Base-by-base conservation (phyloP, 202 grass and related monocot genomes). In the Schoenoplectus triqueter region DNA sequence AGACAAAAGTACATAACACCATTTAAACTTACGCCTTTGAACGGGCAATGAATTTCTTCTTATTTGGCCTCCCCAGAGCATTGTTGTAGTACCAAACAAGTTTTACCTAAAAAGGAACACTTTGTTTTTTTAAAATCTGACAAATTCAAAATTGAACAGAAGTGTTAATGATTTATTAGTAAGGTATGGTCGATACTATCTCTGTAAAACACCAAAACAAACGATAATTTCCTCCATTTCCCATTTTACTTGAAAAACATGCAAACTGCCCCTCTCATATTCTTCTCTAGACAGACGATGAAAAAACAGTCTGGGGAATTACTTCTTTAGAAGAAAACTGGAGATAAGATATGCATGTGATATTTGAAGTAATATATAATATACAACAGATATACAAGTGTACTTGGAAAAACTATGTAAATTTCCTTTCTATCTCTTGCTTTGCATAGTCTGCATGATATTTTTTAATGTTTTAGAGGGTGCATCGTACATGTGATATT, bases 61-160 rank as follows among this genome's bases (percentile, higher is more conserved):
- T 99, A 65, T 94, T 87, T 78, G 93, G 91, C 81, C 93, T 94
- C 70, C 96, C 96, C 86, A 99, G 61, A 83, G 96, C 96, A 69
- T 99, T 99, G 84, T 99, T 95, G 90, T 95, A 99, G 82, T 99
- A 99, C 96, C 96, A 99, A 68, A 99, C 93, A 52, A 99, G 90
- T 89, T 98, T 98, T 51, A 98, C 95, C 94, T 97, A 85, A 18
- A 70, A 89, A 85, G 70, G 7, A 22, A 17, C 11, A 61, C 51
- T 14, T 31, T 77, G 4, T 76, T 56, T 64, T 61, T 15, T 5
- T 6, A 75, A 57, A 47, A 51, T 54, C 19, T 77, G 57, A 73
- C 69, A 56, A 56, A 39, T 9, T 21, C 55, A 10, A 22, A 76
- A 55, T 39, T 77, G 21, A 39, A 15, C 20, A 39, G 4, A 7